Conservation (phyloP, 2,329 filamentous ascomycete genomes). For the Gnomoniopsis sp. region DNA sequence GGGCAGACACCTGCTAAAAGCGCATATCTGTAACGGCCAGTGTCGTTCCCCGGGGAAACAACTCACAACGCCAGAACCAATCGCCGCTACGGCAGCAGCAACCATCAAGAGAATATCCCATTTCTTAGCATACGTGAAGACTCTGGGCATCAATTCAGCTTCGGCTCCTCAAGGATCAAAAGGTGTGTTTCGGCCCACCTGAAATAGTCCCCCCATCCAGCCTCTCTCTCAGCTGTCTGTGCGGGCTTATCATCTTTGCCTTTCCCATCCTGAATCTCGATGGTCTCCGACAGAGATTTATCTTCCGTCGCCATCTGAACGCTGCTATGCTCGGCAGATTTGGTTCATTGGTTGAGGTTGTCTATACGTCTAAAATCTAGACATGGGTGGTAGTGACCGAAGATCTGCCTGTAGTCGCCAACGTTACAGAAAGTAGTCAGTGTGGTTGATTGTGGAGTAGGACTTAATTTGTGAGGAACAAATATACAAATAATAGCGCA, state of each 20-base stretch:
- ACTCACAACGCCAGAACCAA: conserved; percentile 43
- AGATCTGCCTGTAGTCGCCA: neutral
- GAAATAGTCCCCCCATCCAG: conserved; percentile 15
- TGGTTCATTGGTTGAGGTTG: neutral
- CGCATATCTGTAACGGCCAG: neutral
- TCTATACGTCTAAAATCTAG: neutral
- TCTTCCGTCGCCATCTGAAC: neutral
- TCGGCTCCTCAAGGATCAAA: neutral
- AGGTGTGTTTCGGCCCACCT: neutral
- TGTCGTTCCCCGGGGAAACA: neutral
- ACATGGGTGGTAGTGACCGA: neutral
- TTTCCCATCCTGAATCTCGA: neutral
- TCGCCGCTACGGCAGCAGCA: conserved; percentile 44
- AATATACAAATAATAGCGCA: no score
- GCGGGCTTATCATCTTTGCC: neutral
- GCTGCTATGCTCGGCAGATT: neutral
- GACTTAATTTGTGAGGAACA: no score
- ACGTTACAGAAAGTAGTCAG: no score
- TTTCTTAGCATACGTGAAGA: conserved; percentile 52
- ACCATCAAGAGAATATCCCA: conserved; percentile 48
- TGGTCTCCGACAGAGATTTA: neutral
- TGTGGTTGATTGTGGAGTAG: no score
- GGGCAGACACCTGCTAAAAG: neutral
- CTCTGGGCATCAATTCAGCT: neutral
- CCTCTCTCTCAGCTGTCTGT: conserved; percentile 6